A percentile compares a stretch with the other conserved stretches of the same genome.
Evolutionary conservation across 305 asterid species (phyloP).

Genomic region (Fraxinus dipetala): DNA sequence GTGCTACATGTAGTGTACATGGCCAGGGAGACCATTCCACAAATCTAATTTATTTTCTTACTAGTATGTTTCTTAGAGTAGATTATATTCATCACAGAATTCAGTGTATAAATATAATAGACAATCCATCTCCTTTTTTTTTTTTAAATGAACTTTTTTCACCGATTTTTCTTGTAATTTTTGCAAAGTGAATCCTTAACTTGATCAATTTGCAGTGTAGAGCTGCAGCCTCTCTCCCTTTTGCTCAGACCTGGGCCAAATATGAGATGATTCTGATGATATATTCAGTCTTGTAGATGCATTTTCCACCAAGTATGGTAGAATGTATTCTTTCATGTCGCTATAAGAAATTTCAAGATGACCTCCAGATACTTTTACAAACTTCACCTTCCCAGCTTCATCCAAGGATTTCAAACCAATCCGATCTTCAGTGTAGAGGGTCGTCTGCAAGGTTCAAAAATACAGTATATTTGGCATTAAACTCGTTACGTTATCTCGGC

Average conservation of each 20-base stretch:
- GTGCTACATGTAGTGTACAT: too few relatives aligned
- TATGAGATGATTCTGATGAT: slow-evolving; percentile 22
- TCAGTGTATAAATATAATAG: background rate
- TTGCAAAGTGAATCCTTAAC: background rate
- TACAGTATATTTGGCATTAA: background rate
- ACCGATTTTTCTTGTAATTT: background rate
- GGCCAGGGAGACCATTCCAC: too few relatives aligned
- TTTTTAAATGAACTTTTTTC: background rate
- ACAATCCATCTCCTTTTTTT: background rate
- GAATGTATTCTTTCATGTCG: slow-evolving; percentile 56
- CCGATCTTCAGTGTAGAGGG: slow-evolving; percentile 79
- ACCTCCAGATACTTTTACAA: slow-evolving; percentile 48
- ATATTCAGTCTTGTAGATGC: slow-evolving; percentile 24
- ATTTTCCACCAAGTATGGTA: slow-evolving; percentile 70
- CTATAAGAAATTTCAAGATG: slow-evolving; percentile 61
- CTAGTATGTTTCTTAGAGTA: background rate
- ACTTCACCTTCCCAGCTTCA: slow-evolving; percentile 84
- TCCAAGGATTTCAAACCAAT: slow-evolving; percentile 76
- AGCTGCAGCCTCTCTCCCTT: slow-evolving; percentile 34
- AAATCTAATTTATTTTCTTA: background rate
- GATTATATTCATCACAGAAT: background rate
- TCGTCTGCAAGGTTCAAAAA: slow-evolving; percentile 48
- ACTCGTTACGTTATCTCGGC: background rate
- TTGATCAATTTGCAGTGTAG: background rate
- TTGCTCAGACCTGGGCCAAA: slow-evolving; percentile 19